Evolutionary conservation across 768 basidiomycete genomes (phyloP), one percentile per base, ranked within the genome.

Genomic region (Lactarius sp.): DNA sequence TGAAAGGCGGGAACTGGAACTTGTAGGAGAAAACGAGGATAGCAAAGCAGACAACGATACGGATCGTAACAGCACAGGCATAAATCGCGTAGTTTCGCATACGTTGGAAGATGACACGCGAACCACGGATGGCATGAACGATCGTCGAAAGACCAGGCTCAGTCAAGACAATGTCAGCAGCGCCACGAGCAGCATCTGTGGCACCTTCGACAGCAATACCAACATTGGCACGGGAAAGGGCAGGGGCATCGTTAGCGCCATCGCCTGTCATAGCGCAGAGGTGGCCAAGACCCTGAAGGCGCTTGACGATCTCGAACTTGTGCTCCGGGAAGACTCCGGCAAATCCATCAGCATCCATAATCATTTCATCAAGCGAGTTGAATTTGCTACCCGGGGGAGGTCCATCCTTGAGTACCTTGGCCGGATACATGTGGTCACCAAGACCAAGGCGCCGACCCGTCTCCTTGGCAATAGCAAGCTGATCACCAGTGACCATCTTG

Each of bases 401-500:
- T 7, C 96, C 96, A 51, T 97, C 92, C 84, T 97, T 96, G 74
- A 98, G 85, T n/a, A 98, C 96, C 83, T 94, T 97, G 60, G 95
- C 91, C 49, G 96, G 88, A 81, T 97, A 98, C 96, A 98, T 98
- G 82, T 98, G 95, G 77, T 98, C 96, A 73, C 96, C 96, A 65
- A 98, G 81, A 70, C 96, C 95, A 54, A 98, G 91, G 79, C 96
- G 92, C 75, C 96, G 91, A 64, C 96, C 96, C 66, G 96, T 98
- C 77, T 98, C 96, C 84, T 98, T 98, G 42, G 96, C 96, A 70
- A 98, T 98, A 68, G 96, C 96, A 73, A 98, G 92, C 80, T 98
- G 96, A 75, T 98, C 96, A 81, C 96, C 96, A n/a, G 96, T 98
- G 65, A 98, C 96, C 96, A 98, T 98, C 88, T 98, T 98, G 75